Evolutionary conservation across 352 stramenopile genomes (phyloP), one percentile per base, ranked within the genome.

Genomic region (Phytophthora podocarpi): DNA sequence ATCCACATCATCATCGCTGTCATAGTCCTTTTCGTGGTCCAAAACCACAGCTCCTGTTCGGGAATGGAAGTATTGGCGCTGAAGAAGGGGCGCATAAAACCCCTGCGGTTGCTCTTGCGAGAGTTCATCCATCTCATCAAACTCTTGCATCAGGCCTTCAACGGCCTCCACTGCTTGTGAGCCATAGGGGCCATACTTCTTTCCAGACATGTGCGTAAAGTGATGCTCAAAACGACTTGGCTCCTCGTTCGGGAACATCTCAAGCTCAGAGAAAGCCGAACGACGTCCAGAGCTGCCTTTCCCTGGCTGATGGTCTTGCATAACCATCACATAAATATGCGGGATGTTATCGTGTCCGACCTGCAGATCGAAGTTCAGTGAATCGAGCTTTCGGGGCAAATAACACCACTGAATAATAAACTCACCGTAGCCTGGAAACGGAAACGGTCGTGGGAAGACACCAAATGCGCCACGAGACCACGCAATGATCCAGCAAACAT

Each of bases 41-140:
- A 91, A 55, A 23, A 96, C 85, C 10, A 94, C 85, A 16, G 82
- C 82, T 23, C 82, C 82, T 40, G 87, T 96, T 59, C 86, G 79
- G 20, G 87, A 94, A 67, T 96, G 87, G 57, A 95, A 96, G 64
- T 96, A 96, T 62, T 95, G 87, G 37, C 85, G 87, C 71, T 93
- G 78, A 20, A 90, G 65, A 21, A 93, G 65, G 5, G 80, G 81
- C 7, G 78, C 80, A 49, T 95, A 91, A 51, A 92, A 91, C 45
- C 89, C 72, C 16, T 80, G 66, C 12, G 80, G 55, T n/a, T 93
- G 65, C 36, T 91, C 75, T 65, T 77, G 55, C 11, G 61, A 74
- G 2, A 82, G 49, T 52, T 85, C 79, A 34, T 88, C 76, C 42
- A 93, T 60, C 13, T 92, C 84, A 34, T 89, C 79, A 47, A 91